Evolutionary conservation across 176 grass and related monocot species (phyloP).

Genomic region (Hyparrhenia diplandra): DNA sequence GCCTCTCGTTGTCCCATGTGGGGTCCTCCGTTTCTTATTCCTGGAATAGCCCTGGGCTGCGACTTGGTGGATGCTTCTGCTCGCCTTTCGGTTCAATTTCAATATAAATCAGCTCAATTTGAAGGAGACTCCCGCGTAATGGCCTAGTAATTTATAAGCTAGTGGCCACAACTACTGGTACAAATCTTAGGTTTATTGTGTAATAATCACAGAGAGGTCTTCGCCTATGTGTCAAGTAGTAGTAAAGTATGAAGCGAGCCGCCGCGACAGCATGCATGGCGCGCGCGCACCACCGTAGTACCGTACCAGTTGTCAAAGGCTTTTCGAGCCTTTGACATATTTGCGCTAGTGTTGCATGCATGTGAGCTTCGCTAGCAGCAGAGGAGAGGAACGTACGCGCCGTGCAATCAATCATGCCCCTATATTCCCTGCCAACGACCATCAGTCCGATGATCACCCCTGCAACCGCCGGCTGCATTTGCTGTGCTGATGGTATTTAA

Average conservation of each 20-base stretch:
- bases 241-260: too few species aligned
- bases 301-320: not conserved
- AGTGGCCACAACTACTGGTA: not conserved
- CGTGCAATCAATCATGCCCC: slow-evolving; percentile 8
- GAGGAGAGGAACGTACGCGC: not conserved
- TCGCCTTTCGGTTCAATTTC: not conserved
- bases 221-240: too few species aligned
- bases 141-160: too few species aligned
- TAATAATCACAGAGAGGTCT: not conserved
- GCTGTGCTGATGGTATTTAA: slow-evolving; percentile 1
- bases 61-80: not conserved
- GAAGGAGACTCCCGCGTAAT: not conserved
- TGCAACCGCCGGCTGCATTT: not conserved
- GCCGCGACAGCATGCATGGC: too few species aligned
- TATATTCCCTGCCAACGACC: slow-evolving; percentile 43
- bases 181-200: not conserved
- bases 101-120: not conserved
- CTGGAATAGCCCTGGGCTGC: not conserved
- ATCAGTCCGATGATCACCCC: slow-evolving; percentile 6
- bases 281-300: not conserved
- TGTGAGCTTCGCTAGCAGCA: not conserved
- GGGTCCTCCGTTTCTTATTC: not conserved
- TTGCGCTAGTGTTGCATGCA: not conserved
- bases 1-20: slow-evolving; percentile 40
- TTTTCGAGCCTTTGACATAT: not conserved